A percentile compares a stretch with the other conserved stretches of the same genome.
Conservation (phyloP, 345 rosid genomes). For the Moringa oleifera region DNA sequence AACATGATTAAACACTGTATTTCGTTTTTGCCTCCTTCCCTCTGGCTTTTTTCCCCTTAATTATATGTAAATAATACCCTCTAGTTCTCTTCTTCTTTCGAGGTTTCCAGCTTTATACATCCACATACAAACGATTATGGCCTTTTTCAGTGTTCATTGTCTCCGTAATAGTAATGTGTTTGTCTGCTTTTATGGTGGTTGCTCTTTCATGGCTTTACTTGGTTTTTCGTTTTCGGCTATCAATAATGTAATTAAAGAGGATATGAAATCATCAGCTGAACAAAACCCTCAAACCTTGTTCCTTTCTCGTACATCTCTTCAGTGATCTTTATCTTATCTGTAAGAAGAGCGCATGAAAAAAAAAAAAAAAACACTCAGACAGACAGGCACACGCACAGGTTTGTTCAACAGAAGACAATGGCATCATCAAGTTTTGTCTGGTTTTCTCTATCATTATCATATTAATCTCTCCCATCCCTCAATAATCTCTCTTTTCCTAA, state of each 20-base stretch:
- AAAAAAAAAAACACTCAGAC: too few species aligned
- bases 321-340: background rate
- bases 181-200: background rate
- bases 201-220: background rate
- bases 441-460: conserved; percentile 4
- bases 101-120: conserved; percentile 1
- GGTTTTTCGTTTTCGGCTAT: background rate
- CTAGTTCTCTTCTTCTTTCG: background rate
- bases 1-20: conserved; percentile 15
- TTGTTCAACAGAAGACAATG: too few species aligned
- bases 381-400: too few species aligned
- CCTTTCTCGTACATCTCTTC: conserved; percentile 5
- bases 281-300: conserved; percentile 3
- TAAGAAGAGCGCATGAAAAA: background rate
- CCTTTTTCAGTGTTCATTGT: background rate
- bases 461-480: background rate
- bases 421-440: conserved; percentile 8
- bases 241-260: background rate
- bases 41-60: background rate
- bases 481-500: too few species aligned
- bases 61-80: conserved; percentile 29
- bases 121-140: conserved; percentile 1
- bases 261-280: background rate
- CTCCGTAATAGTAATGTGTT: background rate
- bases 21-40: too few species aligned